Evolutionary conservation across 805 yeast species (phyloP).

Genomic region (Cyberlindnera sargentensis): DNA sequence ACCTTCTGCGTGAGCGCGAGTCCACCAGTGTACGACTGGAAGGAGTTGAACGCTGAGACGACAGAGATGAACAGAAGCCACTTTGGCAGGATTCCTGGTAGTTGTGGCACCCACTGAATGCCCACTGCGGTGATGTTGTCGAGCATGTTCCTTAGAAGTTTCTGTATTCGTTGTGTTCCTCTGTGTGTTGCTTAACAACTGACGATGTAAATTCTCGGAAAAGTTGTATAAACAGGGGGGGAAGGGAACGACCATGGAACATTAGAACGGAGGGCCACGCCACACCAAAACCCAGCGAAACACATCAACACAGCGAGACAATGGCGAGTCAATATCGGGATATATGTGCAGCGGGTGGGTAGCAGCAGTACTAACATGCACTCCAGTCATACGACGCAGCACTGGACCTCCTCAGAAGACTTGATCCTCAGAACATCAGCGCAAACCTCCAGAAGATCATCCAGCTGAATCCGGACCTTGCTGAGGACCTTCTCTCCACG

Average conservation of each 20-base stretch:
- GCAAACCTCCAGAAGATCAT: constrained; percentile 35
- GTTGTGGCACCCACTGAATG: constrained; percentile 30
- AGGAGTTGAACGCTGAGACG: constrained; percentile 87
- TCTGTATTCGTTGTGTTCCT: too few relatives aligned
- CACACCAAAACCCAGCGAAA: too few relatives aligned
- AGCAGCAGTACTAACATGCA: not conserved
- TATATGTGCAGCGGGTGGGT: too few relatives aligned
- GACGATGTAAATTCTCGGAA: too few relatives aligned
- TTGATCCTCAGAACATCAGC: constrained; percentile 58
- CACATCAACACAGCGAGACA: too few relatives aligned
- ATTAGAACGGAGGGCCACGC: too few relatives aligned
- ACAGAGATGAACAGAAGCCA: constrained; percentile 78
- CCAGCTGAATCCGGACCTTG: constrained; percentile 51
- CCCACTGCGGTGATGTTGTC: constrained; percentile 24
- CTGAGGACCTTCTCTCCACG: constrained; percentile 80
- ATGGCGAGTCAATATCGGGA: too few relatives aligned
- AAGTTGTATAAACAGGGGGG: too few relatives aligned
- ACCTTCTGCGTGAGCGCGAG: constrained; percentile 71
- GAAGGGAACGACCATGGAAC: too few relatives aligned
- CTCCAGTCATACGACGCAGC: constrained; percentile 58
- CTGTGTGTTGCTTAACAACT: too few relatives aligned
- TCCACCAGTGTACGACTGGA: constrained; percentile 77
- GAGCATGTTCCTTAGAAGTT: too few relatives aligned
- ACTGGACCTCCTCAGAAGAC: constrained; percentile 66
- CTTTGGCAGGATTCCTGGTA: constrained; percentile 61